Evolutionary conservation across 192 early-diverging fungal genomes (phyloP).

Genomic region (Coemansia umbellata): DNA sequence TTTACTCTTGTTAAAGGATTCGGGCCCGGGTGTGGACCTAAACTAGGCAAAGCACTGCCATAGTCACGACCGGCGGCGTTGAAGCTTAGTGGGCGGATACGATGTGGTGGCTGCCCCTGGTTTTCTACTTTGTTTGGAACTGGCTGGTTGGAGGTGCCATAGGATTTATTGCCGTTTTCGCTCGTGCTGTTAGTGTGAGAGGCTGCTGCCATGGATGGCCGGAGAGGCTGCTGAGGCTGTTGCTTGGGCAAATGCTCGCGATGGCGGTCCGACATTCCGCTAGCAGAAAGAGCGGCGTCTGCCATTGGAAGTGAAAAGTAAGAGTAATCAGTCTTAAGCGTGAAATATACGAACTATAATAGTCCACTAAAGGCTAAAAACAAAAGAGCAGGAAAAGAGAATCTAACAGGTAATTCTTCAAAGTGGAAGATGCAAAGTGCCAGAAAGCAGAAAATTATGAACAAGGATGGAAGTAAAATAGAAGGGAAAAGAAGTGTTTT

Average conservation of each 20-base stretch:
- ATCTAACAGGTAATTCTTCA: background rate
- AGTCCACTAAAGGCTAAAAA: too few species aligned
- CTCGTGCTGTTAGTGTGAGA: background rate
- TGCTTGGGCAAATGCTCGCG: constrained; percentile 43
- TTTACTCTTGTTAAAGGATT: constrained; percentile 11
- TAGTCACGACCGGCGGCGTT: background rate
- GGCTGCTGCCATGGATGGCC: constrained; percentile 4
- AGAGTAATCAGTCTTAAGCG: background rate
- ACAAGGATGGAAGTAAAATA: background rate
- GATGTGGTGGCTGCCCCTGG: background rate
- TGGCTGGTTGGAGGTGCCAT: background rate
- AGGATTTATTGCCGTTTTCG: background rate
- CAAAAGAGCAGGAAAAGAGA: background rate
- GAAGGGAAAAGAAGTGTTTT: background rate
- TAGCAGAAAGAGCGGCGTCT: constrained; percentile 31
- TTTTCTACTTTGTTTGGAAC: background rate
- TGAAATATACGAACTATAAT: too few species aligned
- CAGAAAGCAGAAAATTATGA: background rate
- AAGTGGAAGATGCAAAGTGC: constrained; percentile 3
- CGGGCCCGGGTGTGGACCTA: constrained; percentile 32
- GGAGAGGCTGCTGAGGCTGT: constrained; percentile 42
- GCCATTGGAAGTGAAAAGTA: constrained; percentile 18
- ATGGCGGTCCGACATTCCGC: constrained; percentile 26
- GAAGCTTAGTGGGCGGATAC: constrained; percentile 17
- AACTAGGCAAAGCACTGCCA: constrained; percentile 7